Base-by-base conservation (phyloP, 1,284 basidiomycete species). In the Apiotrichum sp. region DNA sequence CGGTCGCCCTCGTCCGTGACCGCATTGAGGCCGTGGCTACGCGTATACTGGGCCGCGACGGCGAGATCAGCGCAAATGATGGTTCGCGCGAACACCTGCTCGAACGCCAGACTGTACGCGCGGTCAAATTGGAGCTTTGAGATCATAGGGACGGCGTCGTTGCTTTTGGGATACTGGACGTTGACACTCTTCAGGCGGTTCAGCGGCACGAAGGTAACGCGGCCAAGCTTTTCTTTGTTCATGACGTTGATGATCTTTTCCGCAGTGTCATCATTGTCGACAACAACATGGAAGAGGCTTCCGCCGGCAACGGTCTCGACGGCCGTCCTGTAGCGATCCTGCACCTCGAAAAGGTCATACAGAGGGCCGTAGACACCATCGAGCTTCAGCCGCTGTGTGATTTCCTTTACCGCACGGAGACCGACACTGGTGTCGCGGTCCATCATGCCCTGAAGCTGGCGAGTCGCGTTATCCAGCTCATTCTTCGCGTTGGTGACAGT, bases 1-100 rank as follows among this genome's bases (percentile, higher is more conserved):
- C 93, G 93, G 80, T 99, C 96, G 53, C 96, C 96, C 63, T 97
- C 93, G 43, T 97, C 82, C 4, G 96, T 98, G 74, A 98, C 97
- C 8, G 92, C 93, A 75, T 96, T 98, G 70, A 98, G 86, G 4
- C 86, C 86, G 71, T 98, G 92, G 65, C 86, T 89, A 69, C 95
- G 88, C 48, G 95, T 92, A 74, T 98, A 98, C 6, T 90, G 88
- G 4, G 92, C 88, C 7, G 93, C 95, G 64, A 93, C 87, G 9
- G 87, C 86, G 55, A 99, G 83, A 69, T 95, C 90, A 36, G 87
- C 83, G 71, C 95, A 98, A 39, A 99, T 89, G 73, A 95, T 92
- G 0, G 93, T 98, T 74, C 92, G 92, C 36, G 93, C 93, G 67
- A 99, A 99, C n/a, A 98, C 92, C 68, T 76, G 58, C 70, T 93